Percentiles rank a stretch among this genome's conserved stretches.
Conservation (phyloP, 495 filamentous ascomycete genomes). For the Podospora conica region DNA sequence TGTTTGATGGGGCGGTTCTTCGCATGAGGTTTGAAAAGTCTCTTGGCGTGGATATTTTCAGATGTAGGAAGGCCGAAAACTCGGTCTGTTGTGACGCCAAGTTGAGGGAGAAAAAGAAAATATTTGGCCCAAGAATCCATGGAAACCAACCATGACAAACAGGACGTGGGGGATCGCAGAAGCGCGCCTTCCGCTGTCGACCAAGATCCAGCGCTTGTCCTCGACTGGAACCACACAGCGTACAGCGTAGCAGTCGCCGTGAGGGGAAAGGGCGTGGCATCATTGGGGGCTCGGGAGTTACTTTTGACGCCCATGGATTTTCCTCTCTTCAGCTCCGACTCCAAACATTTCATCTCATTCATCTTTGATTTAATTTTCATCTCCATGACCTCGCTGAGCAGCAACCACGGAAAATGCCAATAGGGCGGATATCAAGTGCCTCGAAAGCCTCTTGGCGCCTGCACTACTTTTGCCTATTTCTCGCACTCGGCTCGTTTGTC, state of each 20-base stretch:
- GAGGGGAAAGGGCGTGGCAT: background rate
- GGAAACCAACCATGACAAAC: background rate
- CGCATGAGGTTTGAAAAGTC: no score
- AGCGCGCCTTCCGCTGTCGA: background rate
- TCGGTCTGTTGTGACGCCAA: no score
- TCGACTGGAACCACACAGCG: background rate
- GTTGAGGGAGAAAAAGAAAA: no score
- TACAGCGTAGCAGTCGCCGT: background rate
- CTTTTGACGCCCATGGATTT: background rate
- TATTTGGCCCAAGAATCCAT: no score
- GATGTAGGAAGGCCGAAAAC: no score
- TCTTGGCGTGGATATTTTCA: no score
- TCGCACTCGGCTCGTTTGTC: constrained; percentile 51
- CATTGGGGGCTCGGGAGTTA: background rate
- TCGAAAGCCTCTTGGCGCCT: constrained; percentile 40
- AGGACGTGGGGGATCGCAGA: background rate
- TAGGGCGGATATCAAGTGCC: constrained; percentile 5
- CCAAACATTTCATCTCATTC: background rate
- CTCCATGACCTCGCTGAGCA: background rate
- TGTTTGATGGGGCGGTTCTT: background rate
- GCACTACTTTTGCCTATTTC: constrained; percentile 44
- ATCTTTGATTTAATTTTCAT: background rate
- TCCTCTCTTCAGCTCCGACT: background rate
- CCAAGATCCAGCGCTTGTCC: background rate
- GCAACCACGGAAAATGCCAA: background rate